A percentile compares a stretch with the other conserved stretches of the same genome.
Conservation (phyloP, 2,329 filamentous ascomycete species). For the Penicillium occitanis region DNA sequence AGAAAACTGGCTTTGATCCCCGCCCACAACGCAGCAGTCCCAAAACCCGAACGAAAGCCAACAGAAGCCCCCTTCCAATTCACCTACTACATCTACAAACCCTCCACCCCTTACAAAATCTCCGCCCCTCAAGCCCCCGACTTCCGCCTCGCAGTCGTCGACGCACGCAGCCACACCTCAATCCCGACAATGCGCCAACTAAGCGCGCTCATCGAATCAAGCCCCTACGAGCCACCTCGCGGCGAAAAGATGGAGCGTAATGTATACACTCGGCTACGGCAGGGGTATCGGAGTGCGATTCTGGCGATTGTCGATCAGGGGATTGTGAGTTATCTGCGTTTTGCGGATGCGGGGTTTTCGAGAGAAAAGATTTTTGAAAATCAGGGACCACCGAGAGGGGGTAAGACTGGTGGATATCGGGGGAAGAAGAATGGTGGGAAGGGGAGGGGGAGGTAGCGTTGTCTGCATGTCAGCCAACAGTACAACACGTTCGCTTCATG, state of each 20-base stretch:
- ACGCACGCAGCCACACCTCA: conserved; percentile 64
- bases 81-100: conserved; percentile 81
- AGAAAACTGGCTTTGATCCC: conserved; percentile 71
- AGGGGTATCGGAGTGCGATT: conserved; percentile 80
- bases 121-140: conserved; percentile 74
- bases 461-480: conserved; percentile 25
- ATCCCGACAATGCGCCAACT: conserved; percentile 75
- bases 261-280: conserved; percentile 75
- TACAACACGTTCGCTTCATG: background rate
- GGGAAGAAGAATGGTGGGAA: conserved; percentile 26
- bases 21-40: conserved; percentile 60
- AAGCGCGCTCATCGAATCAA: conserved; percentile 67
- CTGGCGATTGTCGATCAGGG: conserved; percentile 88
- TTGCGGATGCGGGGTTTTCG: conserved; percentile 77
- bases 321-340: conserved; percentile 79
- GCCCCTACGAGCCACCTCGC: conserved; percentile 65
- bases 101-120: conserved; percentile 70
- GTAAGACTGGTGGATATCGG: conserved; percentile 32
- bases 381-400: conserved; percentile 28
- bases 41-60: conserved; percentile 25
- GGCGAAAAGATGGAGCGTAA: conserved; percentile 50
- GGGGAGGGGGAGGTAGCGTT: conserved; percentile 30
- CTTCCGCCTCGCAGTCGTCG: conserved; percentile 79
- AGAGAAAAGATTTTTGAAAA: conserved; percentile 64
- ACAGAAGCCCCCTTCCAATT: conserved; percentile 64